A percentile compares a stretch with the other conserved stretches of the same genome.
Evolutionary conservation across 169 alveolate species (phyloP).

Genomic region (Plasmodium knowlesi): DNA sequence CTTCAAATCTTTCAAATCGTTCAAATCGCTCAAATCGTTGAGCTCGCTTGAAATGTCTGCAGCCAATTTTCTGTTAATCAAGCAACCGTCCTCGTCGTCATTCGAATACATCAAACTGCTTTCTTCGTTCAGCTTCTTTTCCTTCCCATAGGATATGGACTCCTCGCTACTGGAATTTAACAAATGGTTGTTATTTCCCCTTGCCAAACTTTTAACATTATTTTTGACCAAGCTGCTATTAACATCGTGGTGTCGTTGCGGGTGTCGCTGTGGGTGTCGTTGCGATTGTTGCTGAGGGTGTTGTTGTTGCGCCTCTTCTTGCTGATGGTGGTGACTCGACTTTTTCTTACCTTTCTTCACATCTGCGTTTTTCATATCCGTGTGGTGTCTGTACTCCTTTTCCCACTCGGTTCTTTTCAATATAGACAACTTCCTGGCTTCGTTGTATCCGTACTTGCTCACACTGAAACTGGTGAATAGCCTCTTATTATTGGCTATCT

Average conservation of each 20-base stretch:
- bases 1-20: neutral
- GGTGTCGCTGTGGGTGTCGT: neutral
- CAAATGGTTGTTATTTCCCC: neutral
- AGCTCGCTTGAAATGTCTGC: neutral
- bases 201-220: slow-evolving; percentile 19
- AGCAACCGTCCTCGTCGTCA: slow-evolving; percentile 43
- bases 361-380: slow-evolving; percentile 54
- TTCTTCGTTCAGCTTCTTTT: slow-evolving; percentile 23
- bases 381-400: slow-evolving; percentile 61
- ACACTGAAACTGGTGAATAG: slow-evolving; percentile 69
- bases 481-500: slow-evolving; percentile 67
- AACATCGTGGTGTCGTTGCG: neutral
- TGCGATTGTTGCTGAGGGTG: neutral
- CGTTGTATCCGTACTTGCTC: slow-evolving; percentile 64
- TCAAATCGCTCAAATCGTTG: neutral
- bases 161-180: slow-evolving; percentile 39
- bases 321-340: neutral
- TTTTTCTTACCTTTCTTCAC: slow-evolving; percentile 61
- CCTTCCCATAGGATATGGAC: slow-evolving; percentile 30
- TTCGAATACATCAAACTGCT: slow-evolving; percentile 23
- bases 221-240: slow-evolving; percentile 8
- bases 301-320: too few species aligned
- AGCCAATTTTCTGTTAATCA: slow-evolving; percentile 8
- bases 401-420: slow-evolving; percentile 73
- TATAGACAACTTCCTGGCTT: slow-evolving; percentile 61